These are phyloP conservation scores for Candida insectorum DNA, from an alignment of 805 yeast genomes.

Conservation along the genomic window DNA sequence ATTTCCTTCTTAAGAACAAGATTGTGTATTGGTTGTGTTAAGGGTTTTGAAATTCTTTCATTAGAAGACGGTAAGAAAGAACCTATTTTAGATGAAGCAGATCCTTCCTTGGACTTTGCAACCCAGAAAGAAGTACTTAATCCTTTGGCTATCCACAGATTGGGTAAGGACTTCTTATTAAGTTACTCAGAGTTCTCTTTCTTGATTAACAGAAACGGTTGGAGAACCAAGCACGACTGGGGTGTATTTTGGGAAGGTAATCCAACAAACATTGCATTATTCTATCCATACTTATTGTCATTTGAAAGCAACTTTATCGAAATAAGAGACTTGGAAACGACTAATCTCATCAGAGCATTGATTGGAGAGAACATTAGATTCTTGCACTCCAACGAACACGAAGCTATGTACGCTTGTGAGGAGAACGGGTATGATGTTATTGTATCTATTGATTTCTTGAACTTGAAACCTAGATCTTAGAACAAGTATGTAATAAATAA, in stretches of 20 bases:
- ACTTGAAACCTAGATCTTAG: conserved; percentile 41
- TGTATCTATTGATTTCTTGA: conserved; percentile 89
- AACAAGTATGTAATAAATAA: too few relatives aligned
- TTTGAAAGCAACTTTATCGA: conserved; percentile 90
- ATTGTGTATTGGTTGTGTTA: conserved; percentile 92
- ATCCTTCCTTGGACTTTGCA: conserved; percentile 93
- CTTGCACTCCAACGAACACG: conserved; percentile 87
- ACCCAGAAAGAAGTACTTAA: conserved; percentile 71
- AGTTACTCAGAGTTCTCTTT: conserved; percentile 93
- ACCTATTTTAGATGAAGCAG: conserved; percentile 94
- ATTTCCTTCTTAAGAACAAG: conserved; percentile 86
- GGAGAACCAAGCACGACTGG: conserved; percentile 94
- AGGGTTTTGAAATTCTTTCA: conserved; percentile 93
- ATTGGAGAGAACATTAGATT: conserved; percentile 89
- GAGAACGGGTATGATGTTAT: conserved; percentile 90
- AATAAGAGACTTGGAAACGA: conserved; percentile 84
- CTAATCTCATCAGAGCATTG: conserved; percentile 82
- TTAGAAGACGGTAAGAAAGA: conserved; percentile 82
- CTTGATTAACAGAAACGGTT: conserved; percentile 90
- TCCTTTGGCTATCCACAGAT: conserved; percentile 88
- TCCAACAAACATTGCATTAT: conserved; percentile 87
- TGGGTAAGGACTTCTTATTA: conserved; percentile 82
- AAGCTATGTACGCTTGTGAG: conserved; percentile 88
- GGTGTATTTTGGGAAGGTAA: conserved; percentile 95
- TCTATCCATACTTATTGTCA: conserved; percentile 90